Percentiles rank a stretch among this genome's conserved stretches.
These are phyloP conservation scores for Pisolithus sp. DNA, from an alignment of 768 basidiomycete species.

Conservation along the genomic window DNA sequence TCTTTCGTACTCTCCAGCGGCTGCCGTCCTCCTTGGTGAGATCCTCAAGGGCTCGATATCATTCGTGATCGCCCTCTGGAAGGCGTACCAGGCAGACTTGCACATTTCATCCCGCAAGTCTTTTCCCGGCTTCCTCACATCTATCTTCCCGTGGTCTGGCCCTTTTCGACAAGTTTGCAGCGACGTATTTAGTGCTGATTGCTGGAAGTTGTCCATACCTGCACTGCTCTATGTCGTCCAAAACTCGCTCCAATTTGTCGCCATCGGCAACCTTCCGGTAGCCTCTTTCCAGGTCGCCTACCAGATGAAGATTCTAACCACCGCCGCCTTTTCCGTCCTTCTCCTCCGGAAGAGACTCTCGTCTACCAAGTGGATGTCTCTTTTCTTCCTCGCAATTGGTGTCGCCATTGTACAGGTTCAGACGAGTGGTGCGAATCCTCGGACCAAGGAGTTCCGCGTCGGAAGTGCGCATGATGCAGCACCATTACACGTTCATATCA, in stretches of 20 bases:
- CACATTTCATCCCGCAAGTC: constrained; percentile 38
- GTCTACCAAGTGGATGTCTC: constrained; percentile 76
- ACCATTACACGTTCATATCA: constrained; percentile 56
- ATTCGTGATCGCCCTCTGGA: constrained; percentile 71
- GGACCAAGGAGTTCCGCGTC: constrained; percentile 36
- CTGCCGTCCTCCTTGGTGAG: constrained; percentile 93
- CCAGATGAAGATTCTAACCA: constrained; percentile 98
- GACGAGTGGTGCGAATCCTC: constrained; percentile 36
- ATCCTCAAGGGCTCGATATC: constrained; percentile 92
- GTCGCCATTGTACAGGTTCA: constrained; percentile 96
- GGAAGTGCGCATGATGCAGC: constrained; percentile 66
- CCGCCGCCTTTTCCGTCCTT: constrained; percentile 84
- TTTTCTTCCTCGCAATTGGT: constrained; percentile 85
- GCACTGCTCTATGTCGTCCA: constrained; percentile 94
- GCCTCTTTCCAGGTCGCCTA: constrained; percentile 98
- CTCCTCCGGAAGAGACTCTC: constrained; percentile 73
- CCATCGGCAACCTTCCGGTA: constrained; percentile 89
- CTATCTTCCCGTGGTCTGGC: constrained; percentile 40
- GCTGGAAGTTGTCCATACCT: constrained; percentile 97
- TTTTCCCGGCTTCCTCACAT: constrained; percentile 29
- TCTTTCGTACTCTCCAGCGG: constrained; percentile 85
- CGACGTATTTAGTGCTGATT: constrained; percentile 85
- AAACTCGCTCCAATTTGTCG: constrained; percentile 95
- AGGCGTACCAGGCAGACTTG: constrained; percentile 39
- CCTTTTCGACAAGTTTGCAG: constrained; percentile 52